Evolutionary conservation across 192 early-diverging fungal species (phyloP), one percentile per base, ranked within the genome.

Genomic region (Lobosporangium transversale): DNA sequence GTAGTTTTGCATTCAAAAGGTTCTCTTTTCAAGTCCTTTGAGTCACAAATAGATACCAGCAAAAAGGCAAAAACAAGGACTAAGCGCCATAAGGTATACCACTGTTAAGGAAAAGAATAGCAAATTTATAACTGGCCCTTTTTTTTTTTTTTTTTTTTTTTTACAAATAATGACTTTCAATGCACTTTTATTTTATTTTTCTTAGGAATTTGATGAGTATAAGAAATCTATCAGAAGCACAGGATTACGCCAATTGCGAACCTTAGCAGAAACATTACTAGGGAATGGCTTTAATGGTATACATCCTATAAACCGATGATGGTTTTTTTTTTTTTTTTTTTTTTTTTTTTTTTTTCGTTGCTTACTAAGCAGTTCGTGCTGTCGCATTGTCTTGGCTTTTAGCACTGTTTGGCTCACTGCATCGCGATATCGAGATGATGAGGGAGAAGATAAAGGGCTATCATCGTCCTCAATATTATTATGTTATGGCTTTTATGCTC

Each of bases 241-340:
- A 7, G 76, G 76, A 23, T 30, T 48, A n/a, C 23, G 20, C 8
- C 35, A 35, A 4, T 29, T 86, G 2, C 66, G 65, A 10, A 48
- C 53, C 18, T 56, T 78, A 6, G 63, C 80, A 1, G 61, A 64
- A 42, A 62, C 54, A 8, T 44, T 86, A 45, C 14, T 83, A 49
- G 75, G 84, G 53, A 69, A 61, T 11, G 80, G 82, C 42, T 86
- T 82, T 64, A 86, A 86, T 68, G 62, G 84, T 84, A 83, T 49
- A 50, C n/a, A n/a, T n/a, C n/a, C n/a, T n/a, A n/a, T n/a, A n/a
- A n/a, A n/a, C n/a, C 21, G 32, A 21, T 27, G 24, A 18, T 17
- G 35, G 17, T 33, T 7, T 8, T 8, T 18, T 32, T 20, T 9
- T 20, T 12, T n/a, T 12, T 26, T 14, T 32, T 52, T 47, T 50